phyloP scores from a whole-genome alignment of 768 basidiomycete genomes.

The Tulasnella sp. region DNA sequence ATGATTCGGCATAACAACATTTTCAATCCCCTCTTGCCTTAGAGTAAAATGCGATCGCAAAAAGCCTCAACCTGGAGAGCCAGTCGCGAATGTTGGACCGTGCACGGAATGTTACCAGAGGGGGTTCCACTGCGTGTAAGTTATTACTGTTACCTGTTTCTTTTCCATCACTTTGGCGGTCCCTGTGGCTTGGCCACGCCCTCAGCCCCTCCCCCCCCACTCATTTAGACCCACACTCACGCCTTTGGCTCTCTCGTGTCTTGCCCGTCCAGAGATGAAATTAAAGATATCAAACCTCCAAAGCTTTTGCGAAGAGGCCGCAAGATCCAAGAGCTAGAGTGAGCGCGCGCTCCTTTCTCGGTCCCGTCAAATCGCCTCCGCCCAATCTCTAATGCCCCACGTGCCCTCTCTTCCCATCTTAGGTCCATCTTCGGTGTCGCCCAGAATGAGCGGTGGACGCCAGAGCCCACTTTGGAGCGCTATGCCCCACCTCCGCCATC shows the following conservation, averaged over 20 bases:
- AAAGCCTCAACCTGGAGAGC: constrained; percentile 45
- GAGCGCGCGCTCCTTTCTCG: constrained; percentile 21
- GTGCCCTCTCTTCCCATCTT: neutral
- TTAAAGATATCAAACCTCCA: constrained; percentile 81
- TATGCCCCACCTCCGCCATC: constrained; percentile 36
- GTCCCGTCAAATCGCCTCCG: neutral
- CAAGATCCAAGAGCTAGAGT: constrained; percentile 78
- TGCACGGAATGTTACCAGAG: constrained; percentile 90
- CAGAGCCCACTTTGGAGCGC: constrained; percentile 18
- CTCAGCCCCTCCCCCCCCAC: constrained; percentile 5
- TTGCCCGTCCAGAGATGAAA: constrained; percentile 57
- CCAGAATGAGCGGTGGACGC: neutral
- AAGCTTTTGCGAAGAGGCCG: constrained; percentile 72
- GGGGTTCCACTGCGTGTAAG: constrained; percentile 82
- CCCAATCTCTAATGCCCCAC: neutral
- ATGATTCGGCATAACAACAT: neutral
- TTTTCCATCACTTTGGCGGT: neutral
- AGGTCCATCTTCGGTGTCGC: neutral
- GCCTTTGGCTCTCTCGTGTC: constrained; percentile 5
- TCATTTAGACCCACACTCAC: neutral
- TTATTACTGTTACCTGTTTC: too few relatives aligned
- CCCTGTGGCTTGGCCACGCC: neutral
- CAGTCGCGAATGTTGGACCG: constrained; percentile 34
- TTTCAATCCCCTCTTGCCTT: neutral
- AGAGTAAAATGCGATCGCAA: constrained; percentile 93